Conservation (phyloP, 176 grass and related monocot genomes). For the Musa troglodytarum region DNA sequence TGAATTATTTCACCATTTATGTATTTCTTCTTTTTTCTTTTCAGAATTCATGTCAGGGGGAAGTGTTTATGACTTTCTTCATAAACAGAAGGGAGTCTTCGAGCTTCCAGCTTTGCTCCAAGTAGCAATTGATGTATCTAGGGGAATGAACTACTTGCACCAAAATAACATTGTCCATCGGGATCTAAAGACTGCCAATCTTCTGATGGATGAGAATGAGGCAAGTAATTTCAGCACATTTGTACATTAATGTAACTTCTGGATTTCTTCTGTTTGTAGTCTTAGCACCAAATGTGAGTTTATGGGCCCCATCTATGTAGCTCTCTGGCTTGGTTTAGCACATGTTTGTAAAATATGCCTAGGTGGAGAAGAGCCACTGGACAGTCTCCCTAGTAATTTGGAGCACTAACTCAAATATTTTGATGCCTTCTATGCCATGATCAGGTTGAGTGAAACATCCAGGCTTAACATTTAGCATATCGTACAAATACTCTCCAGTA, state of each 20-base stretch:
- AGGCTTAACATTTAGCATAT: too few species aligned
- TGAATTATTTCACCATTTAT: neutral
- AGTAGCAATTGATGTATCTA: slow-evolving; percentile 89
- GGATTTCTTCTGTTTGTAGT: neutral
- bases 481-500: too few species aligned
- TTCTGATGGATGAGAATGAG: slow-evolving; percentile 95
- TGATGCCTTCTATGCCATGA: too few species aligned
- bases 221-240: slow-evolving; percentile 35
- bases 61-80: slow-evolving; percentile 89
- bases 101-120: slow-evolving; percentile 69
- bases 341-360: neutral
- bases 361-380: too few species aligned
- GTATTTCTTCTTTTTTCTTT: neutral
- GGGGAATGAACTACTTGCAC: slow-evolving; percentile 96
- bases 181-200: slow-evolving; percentile 91
- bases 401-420: too few species aligned
- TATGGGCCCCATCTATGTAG: too few species aligned
- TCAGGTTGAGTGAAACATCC: too few species aligned
- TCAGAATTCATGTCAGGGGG: slow-evolving; percentile 88
- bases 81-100: slow-evolving; percentile 82
- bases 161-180: slow-evolving; percentile 96
- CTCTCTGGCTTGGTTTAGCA: neutral
- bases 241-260: neutral
- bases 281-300: neutral
- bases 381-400: too few species aligned